Percentiles rank a stretch among this genome's conserved stretches.
Evolutionary conservation across 192 early-diverging fungal genomes (phyloP).

Genomic region (Geranomyces michiganensis): DNA sequence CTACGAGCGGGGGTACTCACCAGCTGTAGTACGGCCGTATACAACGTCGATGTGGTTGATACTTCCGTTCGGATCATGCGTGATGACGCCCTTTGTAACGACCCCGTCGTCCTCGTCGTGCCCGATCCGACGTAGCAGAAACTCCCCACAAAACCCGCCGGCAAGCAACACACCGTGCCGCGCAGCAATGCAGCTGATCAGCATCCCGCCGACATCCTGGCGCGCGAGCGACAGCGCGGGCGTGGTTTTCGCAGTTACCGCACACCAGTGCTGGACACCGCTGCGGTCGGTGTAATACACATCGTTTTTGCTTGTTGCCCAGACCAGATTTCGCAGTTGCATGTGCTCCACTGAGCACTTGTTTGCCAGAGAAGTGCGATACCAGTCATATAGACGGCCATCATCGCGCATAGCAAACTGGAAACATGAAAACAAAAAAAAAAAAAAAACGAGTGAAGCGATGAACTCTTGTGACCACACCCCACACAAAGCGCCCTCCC

Average conservation of each 20-base stretch:
- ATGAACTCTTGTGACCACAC: no score
- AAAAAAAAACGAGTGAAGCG: not conserved
- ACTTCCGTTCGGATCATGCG: constrained; percentile 55
- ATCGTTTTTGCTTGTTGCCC: constrained; percentile 61
- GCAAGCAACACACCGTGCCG: constrained; percentile 46
- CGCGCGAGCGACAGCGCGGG: constrained; percentile 18
- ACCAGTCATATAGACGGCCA: constrained; percentile 52
- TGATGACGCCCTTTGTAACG: constrained; percentile 35
- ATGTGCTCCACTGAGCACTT: constrained; percentile 63
- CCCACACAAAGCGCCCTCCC: no score
- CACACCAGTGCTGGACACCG: constrained; percentile 34
- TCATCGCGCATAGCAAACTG: constrained; percentile 35
- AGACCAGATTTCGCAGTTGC: constrained; percentile 67
- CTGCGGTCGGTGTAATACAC: constrained; percentile 51
- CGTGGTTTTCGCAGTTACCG: not conserved
- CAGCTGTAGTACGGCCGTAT: not conserved
- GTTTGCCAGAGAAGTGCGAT: constrained; percentile 43
- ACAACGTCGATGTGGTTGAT: constrained; percentile 67
- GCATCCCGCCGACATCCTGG: constrained; percentile 35
- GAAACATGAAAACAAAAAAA: constrained; percentile 21
- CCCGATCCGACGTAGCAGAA: not conserved
- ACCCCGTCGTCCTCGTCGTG: not conserved
- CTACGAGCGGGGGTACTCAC: no score
- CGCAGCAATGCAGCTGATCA: constrained; percentile 59
- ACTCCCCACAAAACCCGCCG: constrained; percentile 45